Base-by-base conservation (phyloP, 768 basidiomycete species). In the Phaeotremella skinneri region DNA sequence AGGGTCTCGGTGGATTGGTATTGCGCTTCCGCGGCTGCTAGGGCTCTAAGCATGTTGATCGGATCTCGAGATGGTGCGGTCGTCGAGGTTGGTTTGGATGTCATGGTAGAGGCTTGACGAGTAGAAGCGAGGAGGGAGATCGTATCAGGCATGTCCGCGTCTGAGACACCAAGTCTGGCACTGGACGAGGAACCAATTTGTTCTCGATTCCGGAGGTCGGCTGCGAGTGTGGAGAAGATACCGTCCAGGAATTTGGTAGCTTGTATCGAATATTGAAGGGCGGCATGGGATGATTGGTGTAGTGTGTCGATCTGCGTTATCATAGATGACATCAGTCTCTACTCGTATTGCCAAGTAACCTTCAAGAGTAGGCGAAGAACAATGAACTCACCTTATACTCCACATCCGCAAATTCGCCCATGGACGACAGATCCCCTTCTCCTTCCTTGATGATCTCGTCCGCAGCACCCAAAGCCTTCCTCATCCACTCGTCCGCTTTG, bases 391-490 rank as follows among this genome's bases (percentile, higher is more conserved):
- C 75, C 62, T 76, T 72, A 58, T 59, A 75, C 56, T 75, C 75
- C 34, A 76, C 72, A 55, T 76, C 75, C 26, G 63, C 70, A 55
- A 73, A 70, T 20, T 73, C 69, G 1, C 68, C 72, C 43, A 57
- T 60, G n/a, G 17, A 53, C 41, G 52, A 52, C 42, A 76, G 45
- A 17, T 73, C 70, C 9, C 66, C 67, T 13, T 61, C 69, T 21
- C 63, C 69, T 26, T 52, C 54, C 21, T 21, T 49, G 3, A 70
- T 47, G 11, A 63, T 62, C 63, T 65, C 75, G 29, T 79, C 76
- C 16, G 70, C 79, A 2, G 69, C 70, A 4, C 72, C 78, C 27
- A 77, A 76, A 37, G 73, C 77, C 5, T 78, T 78, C 30, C 63
- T 73, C 64, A 64, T 79, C 51, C 63, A 72, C 1, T 63, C 55